Base-by-base conservation (phyloP, 1,139 yeast genomes). In the Geotrichum carabidarum region DNA sequence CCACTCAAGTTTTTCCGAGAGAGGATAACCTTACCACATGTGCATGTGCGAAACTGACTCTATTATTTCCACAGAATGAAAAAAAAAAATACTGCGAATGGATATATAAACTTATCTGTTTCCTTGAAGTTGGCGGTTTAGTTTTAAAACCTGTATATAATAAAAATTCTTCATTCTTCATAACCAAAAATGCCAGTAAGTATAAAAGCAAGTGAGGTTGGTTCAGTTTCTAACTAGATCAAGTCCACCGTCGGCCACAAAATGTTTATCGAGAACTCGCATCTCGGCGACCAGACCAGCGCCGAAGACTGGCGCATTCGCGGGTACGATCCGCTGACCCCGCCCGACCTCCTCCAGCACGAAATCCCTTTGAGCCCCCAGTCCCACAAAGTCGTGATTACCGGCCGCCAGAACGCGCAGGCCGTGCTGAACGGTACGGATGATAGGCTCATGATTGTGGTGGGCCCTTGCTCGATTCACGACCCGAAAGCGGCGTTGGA, bases 401-500 rank as follows among this genome's bases (percentile, higher is more conserved):
- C 74, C 61, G 96, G 95, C 58, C 82, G 99, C 73, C 77, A 76
- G 63, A 93, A 83, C 47, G 83, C 94, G 51, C 79, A 83, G 58
- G 79, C 81, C 40, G 85, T 91, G 58, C 79, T 91, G 62, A 76
- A 79, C 60, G 86, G 87, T 55, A 74, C 78, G 61, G 91, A 86
- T 66, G 96, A 89, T 78, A 82, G 90, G 68, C 78, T 90, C 57
- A 76, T 93, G 55, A 86, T 90, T 40, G 77, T 84, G 53, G 94
- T 93, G 54, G 96, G 99, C 2, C 99, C 99, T 58, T 93, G 99
- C 71, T 91, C 98, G 35, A 84, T 93, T 65, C 99, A 93, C 71
- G 98, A 93, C 71, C 81, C 94, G 58, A 82, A 77, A 42, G 86
- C 94, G 42, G 98, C 98, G 45, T 73, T 86, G 70, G 98, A 89